These are phyloP conservation scores for Cenococcum geophilum DNA, from an alignment of 495 filamentous ascomycete genomes.

Conservation along the genomic window DNA sequence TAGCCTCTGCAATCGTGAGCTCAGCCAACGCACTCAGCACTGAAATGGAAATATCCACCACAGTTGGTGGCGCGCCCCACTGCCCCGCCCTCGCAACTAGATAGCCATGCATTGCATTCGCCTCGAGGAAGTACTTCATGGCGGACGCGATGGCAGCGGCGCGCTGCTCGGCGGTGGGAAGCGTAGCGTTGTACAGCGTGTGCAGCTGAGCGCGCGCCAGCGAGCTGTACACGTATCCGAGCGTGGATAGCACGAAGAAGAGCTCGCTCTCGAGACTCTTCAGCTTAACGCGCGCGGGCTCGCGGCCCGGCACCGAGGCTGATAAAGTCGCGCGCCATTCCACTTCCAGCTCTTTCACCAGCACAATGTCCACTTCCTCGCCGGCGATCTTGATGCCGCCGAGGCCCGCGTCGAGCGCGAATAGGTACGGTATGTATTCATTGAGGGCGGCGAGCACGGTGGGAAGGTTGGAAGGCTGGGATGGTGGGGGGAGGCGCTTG, in stretches of 20 bases:
- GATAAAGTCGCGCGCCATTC: conserved; percentile 83
- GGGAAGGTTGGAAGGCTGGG: conserved; percentile 60
- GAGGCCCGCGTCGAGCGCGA: conserved; percentile 66
- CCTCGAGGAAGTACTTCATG: conserved; percentile 69
- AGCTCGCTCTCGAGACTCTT: conserved; percentile 77
- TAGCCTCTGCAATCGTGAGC: conserved; percentile 79
- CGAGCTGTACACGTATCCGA: conserved; percentile 65
- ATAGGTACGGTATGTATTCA: conserved; percentile 72
- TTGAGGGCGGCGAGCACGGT: conserved; percentile 60
- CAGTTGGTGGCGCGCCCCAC: conserved; percentile 32
- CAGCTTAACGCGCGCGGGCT: conserved; percentile 57
- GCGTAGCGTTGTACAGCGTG: conserved; percentile 50
- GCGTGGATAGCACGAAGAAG: conserved; percentile 66
- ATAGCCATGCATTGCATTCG: conserved; percentile 70
- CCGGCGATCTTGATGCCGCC: conserved; percentile 44
- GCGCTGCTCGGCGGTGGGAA: conserved; percentile 59
- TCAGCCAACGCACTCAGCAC: conserved; percentile 64
- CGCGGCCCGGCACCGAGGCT: conserved; percentile 49
- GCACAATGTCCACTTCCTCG: conserved; percentile 60
- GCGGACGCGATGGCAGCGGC: conserved; percentile 65
- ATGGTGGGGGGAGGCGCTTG: conserved; percentile 65
- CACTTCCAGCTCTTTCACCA: conserved; percentile 52
- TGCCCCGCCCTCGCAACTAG: conserved; percentile 47
- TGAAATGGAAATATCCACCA: conserved; percentile 56
- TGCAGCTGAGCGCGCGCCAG: conserved; percentile 58